Percentiles rank a stretch among this genome's conserved stretches.
Conservation (phyloP, 352 stramenopile genomes). For the Phytophthora macrochlamydospora region DNA sequence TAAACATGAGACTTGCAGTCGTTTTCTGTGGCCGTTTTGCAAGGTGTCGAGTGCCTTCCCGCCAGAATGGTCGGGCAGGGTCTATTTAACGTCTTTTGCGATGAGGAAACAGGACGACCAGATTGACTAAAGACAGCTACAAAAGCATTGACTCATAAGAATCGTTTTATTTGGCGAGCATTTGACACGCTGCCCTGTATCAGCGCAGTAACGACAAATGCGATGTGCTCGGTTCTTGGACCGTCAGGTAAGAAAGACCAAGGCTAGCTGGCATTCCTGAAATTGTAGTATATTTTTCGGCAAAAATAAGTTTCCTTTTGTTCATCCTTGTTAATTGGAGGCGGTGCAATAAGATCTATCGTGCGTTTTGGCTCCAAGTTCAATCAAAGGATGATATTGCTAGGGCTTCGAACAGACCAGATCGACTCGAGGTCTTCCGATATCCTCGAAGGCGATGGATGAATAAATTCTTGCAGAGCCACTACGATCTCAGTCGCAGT, state of each 20-base stretch:
- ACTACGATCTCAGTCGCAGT: conserved; percentile 52
- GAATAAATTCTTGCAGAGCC: conserved; percentile 45
- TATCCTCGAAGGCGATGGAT: conserved; percentile 15
- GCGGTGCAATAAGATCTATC: too few relatives aligned
- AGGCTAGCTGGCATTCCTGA: too few relatives aligned
- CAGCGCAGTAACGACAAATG: neutral
- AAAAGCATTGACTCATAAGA: too few relatives aligned
- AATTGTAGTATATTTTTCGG: too few relatives aligned
- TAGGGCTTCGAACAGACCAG: conserved; percentile 37
- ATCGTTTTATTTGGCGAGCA: neutral
- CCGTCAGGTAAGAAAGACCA: too few relatives aligned
- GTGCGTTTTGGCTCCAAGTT: too few relatives aligned
- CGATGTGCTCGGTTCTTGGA: neutral
- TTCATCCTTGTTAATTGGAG: too few relatives aligned
- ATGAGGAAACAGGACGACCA: neutral
- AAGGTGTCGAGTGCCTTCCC: too few relatives aligned
- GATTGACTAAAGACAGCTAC: too few relatives aligned
- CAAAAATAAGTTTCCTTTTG: too few relatives aligned
- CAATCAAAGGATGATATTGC: conserved; percentile 25
- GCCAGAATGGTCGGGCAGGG: too few relatives aligned
- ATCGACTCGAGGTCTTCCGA: conserved; percentile 26
- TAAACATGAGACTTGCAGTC: neutral
- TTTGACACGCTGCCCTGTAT: neutral
- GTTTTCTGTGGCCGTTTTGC: too few relatives aligned
- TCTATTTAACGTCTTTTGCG: neutral